These are phyloP conservation scores for Puccinia novopanici DNA, from an alignment of 1,284 basidiomycete species.

Conservation along the genomic window DNA sequence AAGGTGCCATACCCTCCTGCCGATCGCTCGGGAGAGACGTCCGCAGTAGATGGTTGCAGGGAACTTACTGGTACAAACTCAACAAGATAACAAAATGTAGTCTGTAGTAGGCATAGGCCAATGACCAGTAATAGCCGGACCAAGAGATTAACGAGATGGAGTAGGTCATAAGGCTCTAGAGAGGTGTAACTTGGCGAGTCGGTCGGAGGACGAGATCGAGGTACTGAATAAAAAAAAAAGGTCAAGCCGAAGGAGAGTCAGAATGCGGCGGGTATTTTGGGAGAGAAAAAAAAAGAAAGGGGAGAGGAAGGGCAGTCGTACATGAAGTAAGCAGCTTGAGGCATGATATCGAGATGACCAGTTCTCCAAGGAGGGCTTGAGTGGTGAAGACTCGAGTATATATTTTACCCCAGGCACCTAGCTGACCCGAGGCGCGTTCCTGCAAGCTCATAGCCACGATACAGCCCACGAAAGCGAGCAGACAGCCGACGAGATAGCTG, in stretches of 20 bases:
- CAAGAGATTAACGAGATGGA: constrained; percentile 34
- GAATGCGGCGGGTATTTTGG: not conserved
- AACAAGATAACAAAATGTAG: constrained; percentile 14
- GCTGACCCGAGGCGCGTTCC: constrained; percentile 33
- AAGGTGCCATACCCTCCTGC: constrained; percentile 43
- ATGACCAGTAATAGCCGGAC: constrained; percentile 35
- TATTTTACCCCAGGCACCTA: constrained; percentile 42
- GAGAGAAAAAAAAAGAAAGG: not conserved
- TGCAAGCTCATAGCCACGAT: constrained; percentile 42
- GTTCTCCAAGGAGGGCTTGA: constrained; percentile 37
- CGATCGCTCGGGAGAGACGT: constrained; percentile 17
- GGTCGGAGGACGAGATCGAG: not conserved
- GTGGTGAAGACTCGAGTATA: constrained; percentile 34
- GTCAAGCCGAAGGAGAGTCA: not conserved
- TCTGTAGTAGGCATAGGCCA: constrained; percentile 34
- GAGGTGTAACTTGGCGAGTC: not conserved
- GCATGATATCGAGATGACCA: constrained; percentile 28
- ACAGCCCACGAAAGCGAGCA: constrained; percentile 35
- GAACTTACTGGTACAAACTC: constrained; percentile 39
- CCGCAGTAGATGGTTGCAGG: not conserved
- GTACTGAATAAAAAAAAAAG: not conserved
- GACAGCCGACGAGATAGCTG: constrained; percentile 27
- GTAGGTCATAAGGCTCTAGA: constrained; percentile 28
- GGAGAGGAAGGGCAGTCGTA: not conserved
- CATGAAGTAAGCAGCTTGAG: constrained; percentile 27